Evolutionary conservation across 176 grass and related monocot species (phyloP), one percentile per base, ranked within the genome.

Genomic region (Echinochloa phyllopogon): DNA sequence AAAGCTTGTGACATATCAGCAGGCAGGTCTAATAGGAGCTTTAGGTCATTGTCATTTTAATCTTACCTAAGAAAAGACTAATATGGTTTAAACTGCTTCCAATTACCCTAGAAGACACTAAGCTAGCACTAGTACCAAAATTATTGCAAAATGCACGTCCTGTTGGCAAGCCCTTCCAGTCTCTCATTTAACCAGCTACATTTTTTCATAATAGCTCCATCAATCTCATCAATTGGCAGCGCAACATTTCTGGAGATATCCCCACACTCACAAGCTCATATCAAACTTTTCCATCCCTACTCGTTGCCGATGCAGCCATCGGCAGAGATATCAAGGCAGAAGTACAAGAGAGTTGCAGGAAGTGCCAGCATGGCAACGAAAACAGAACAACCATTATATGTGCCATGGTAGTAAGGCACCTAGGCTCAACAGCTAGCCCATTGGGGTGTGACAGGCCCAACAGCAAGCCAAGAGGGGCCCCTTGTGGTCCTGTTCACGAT

Each of bases 1-100:
- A 44, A 99, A 96, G 72, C 96, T 99, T 43, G 89, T 99, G 42
- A 99, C 91, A 3, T 99, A 95, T 77, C 93, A 99, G 15, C 29
- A 66, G 4, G 15, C 33, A 39, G 0, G 53, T 81, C 48, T 36
- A 65, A 66, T 27, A 65, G 15, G n/a, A n/a, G n/a, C 20, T 27
- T 61, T 51, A 68, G 33, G 45, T 52, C 49, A 47, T 37, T 25
- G 8, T 44, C 48, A 24, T 53, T 66, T 74, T 42, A 65, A 64
- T 74, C 24, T 65, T 18, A 73, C 49, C 49, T 21, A 55, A 6
- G 29, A 18, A 13, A 75, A 44, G 48, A 55, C 39, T 65, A 66
- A 58, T 37, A 48, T 27, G 20, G 55, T 8, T 75, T 87, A 49
- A 57, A n/a, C 65, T 41, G 20, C 47, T 36, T 62, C 38, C 61